Conservation (phyloP, 202 grass and related monocot species). For the Hordeum pubiflorum region DNA sequence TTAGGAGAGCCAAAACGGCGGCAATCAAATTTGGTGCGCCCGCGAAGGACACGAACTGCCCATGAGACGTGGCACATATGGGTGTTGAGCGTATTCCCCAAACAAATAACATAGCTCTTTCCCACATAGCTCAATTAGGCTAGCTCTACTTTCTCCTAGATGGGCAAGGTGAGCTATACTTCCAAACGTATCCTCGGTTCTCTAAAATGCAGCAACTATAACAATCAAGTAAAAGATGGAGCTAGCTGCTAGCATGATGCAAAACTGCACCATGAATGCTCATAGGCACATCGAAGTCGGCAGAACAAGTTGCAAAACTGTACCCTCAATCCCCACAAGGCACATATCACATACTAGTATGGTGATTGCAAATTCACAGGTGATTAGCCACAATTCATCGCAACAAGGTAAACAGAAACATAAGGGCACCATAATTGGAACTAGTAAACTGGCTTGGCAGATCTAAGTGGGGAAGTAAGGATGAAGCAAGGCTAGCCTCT, state of each 20-base stretch:
- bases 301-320: background rate
- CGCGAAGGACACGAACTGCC: no score
- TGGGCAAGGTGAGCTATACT: no score
- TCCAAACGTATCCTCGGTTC: background rate
- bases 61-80: no score
- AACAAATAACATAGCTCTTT: no score
- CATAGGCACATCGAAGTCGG: background rate
- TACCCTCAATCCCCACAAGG: background rate
- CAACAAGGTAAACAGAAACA: background rate
- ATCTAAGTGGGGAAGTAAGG: background rate
- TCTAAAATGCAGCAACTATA: background rate
- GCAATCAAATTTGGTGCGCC: no score
- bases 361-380: background rate
- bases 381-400: background rate
- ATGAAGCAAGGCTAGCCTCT: constrained; percentile 3
- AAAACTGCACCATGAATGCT: background rate
- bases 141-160: no score
- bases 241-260: background rate
- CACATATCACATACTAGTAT: background rate
- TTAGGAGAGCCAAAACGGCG: no score
- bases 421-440: background rate
- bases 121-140: no score
- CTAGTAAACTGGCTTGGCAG: constrained; percentile 1
- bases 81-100: no score
- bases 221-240: constrained; percentile 1